Conservation (phyloP, 495 filamentous ascomycete genomes). For the Amphirosellinia nigrospora region DNA sequence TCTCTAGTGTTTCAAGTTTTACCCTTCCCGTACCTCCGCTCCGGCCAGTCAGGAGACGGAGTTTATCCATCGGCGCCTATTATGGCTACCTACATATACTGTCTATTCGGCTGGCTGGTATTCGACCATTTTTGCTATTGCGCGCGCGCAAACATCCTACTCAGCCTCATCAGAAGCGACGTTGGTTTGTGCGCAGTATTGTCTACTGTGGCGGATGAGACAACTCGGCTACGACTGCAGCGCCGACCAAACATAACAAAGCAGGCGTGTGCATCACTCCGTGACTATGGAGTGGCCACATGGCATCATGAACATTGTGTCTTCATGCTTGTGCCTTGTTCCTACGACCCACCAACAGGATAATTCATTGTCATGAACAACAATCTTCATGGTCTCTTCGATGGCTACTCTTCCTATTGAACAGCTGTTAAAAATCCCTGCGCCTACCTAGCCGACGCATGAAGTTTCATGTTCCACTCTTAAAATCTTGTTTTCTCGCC, state of each 20-base stretch:
- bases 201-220: conserved; percentile 18
- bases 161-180: conserved; percentile 5
- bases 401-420: neutral
- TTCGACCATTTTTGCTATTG: neutral
- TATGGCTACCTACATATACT: neutral
- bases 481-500: conserved; percentile 1
- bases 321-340: conserved; percentile 11
- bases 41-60: neutral
- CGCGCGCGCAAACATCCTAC: neutral
- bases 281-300: neutral
- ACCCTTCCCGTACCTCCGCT: neutral
- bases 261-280: neutral
- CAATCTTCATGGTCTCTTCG: neutral
- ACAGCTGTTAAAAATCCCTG: neutral
- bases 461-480: neutral
- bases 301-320: conserved; percentile 5
- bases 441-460: neutral
- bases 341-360: conserved; percentile 16
- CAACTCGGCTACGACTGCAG: conserved; percentile 4
- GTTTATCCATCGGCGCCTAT: neutral
- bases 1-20: conserved; percentile 20
- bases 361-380: neutral
- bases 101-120: neutral
- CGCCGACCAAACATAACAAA: neutral
- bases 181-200: neutral